Evolutionary conservation across 352 stramenopile genomes (phyloP), one percentile per base, ranked within the genome.

Genomic region (Aphanomyces euteiches): DNA sequence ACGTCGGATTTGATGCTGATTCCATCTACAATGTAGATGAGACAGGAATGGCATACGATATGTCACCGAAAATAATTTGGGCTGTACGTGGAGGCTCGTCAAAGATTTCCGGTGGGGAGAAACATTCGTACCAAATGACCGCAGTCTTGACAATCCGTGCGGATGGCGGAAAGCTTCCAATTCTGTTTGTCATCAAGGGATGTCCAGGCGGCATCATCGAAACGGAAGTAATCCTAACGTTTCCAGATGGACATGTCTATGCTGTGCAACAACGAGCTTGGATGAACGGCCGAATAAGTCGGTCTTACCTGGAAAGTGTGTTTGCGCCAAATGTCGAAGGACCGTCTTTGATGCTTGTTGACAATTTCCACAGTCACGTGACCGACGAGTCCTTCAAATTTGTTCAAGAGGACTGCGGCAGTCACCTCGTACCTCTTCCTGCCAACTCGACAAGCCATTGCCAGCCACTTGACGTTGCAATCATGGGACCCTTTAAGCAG

Each of bases 191-290:
- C 37, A 12, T 77, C 8, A 64, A 48, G 3, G 72, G 47, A 0
- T 28, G 61, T 19, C 68, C 53, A 5, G 68, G 72, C 1, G 72
- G 74, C 17, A 19, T 19, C 4, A 75, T 79, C 38, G 65, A 77
- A 36, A 17, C 17, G 13, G 5, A 59, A 0, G 72, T 77, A 41
- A 28, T 77, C 1, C 38, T 41, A 1, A 39, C n/a, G 0, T 79
- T 73, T 40, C 58, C 72, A 21, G 10, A n/a, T 0, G 72, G 59
- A 5, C 66, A 79, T 36, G 45, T 34, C 10, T 75, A 75, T 21
- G 45, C 68, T 0, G 72, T 79, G 0, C 74, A 75, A 56, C 10
- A 72, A 39, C 75, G 75, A 45, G 72, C 54, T 2, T 77, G 68
- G 68, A 75, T 77, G 72, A 69, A 75, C 45, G n/a, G n/a, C n/a